Base-by-base conservation (phyloP, 2,329 filamentous ascomycete genomes). In the Exophiala lecanii-corni region DNA sequence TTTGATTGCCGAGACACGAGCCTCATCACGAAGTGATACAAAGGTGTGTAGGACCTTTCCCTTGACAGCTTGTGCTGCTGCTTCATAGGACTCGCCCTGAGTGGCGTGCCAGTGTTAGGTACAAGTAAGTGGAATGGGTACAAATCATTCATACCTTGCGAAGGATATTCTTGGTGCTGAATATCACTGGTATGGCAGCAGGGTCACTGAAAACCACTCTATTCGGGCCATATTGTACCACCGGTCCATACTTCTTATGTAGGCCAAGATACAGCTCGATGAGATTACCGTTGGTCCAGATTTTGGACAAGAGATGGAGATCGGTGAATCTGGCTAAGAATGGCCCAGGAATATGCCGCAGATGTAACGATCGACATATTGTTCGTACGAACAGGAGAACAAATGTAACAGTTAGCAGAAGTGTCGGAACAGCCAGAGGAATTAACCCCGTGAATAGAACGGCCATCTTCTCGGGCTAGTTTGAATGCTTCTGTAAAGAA, bases 301-400 rank as follows among this genome's bases (percentile, higher is more conserved):
- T 39, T 17, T 44, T 41, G 13, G 19, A 13, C 16, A 87, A 76
- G 13, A 86, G 73, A 84, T 85, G 91, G 72, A 79, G 80, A 57
- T 89, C 78, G n/a, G 82, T 85, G 39, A 76, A 70, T 2, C 67
- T 81, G 16, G 86, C 86, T 26, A 86, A 56, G 45, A 81, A 70
- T 0, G 82, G 85, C 0, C 86, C 86, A 0, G 86, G 86, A 36
- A 49, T 31, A n/a, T 46, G 42, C 15, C 41, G 36, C 9, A 48
- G 26, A 12, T 33, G 19, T 31, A 39, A 37, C 17, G 28, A 43
- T 12, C 31, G 28, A 7, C 20, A 15, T 10, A 45, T 20, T 6
- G 33, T 20, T 23, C 21, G 19, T n/a, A 39, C 10, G 20, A 36
- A 7, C 28, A 44, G 20, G 19, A 30, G 23, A 3, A 13, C n/a